Evolutionary conservation across 768 basidiomycete species (phyloP).

Genomic region (Calocybe cyanea): DNA sequence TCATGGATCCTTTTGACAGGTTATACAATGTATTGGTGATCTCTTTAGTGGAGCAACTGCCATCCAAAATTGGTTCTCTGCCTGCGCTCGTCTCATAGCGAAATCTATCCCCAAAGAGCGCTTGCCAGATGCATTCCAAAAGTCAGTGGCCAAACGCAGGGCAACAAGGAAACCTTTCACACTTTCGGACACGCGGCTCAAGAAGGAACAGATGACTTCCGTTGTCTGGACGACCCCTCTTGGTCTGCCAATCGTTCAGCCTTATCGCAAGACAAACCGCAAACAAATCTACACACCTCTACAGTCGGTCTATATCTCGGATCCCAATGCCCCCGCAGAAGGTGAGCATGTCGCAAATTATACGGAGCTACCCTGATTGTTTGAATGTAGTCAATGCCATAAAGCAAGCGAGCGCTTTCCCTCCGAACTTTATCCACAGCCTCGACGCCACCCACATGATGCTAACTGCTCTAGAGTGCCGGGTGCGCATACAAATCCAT

Average conservation of each 20-base stretch:
- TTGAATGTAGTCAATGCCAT: slow-evolving; percentile 56
- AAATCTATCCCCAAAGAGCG: slow-evolving; percentile 80
- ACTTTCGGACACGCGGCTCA: slow-evolving; percentile 38
- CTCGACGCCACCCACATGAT: slow-evolving; percentile 99
- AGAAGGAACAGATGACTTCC: slow-evolving; percentile 90
- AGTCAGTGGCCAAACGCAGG: not conserved
- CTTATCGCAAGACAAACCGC: slow-evolving; percentile 80
- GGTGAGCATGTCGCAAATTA: slow-evolving; percentile 32
- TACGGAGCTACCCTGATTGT: slow-evolving; percentile 2
- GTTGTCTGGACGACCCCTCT: slow-evolving; percentile 97
- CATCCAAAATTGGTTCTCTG: slow-evolving; percentile 89
- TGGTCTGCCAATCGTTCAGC: slow-evolving; percentile 95
- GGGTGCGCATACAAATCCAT: slow-evolving; percentile 40
- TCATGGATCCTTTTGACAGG: slow-evolving; percentile 30
- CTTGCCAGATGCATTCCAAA: slow-evolving; percentile 40
- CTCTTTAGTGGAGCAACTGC: slow-evolving; percentile 88
- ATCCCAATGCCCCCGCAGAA: slow-evolving; percentile 73
- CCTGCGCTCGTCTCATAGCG: slow-evolving; percentile 78
- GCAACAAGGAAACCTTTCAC: slow-evolving; percentile 13
- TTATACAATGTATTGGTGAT: slow-evolving; percentile 81
- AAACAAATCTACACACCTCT: slow-evolving; percentile 83
- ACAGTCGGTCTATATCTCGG: slow-evolving; percentile 87
- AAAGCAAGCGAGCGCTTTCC: slow-evolving; percentile 96
- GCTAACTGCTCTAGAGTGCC: slow-evolving; percentile 88
- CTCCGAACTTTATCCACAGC: slow-evolving; percentile 97